Conservation (phyloP, 805 yeast genomes). For the Spathaspora passalidarum region DNA sequence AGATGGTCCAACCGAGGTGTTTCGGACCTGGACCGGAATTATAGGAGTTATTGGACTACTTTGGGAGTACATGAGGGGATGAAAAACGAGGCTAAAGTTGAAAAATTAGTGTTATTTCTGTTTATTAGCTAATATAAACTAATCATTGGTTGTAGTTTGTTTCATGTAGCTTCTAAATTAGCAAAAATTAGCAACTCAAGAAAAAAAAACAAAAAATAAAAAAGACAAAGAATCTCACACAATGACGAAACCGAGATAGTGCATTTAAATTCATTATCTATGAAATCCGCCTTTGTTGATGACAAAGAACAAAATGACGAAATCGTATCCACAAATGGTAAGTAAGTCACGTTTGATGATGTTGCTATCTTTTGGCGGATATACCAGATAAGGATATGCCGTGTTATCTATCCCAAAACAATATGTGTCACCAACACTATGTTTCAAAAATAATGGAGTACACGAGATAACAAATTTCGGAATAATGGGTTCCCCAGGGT, state of each 20-base stretch:
- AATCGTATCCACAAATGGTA: background rate
- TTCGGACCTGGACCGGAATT: slow-evolving; percentile 21
- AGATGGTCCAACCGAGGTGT: slow-evolving; percentile 32
- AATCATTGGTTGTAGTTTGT: background rate
- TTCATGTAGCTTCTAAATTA: background rate
- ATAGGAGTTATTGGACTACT: background rate
- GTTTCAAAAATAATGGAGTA: background rate
- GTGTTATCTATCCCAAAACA: too few relatives aligned
- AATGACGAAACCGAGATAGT: too few relatives aligned
- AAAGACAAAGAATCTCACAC: background rate
- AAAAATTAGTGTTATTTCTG: background rate
- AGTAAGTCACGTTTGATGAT: background rate
- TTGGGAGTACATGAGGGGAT: background rate
- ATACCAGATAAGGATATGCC: too few relatives aligned
- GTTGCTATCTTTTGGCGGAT: background rate
- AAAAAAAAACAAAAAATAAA: background rate
- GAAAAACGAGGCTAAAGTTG: background rate
- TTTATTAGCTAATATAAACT: background rate
- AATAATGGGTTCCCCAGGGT: too few relatives aligned
- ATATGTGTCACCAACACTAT: too few relatives aligned
- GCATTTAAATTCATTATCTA: background rate
- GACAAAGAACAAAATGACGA: background rate
- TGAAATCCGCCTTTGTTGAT: background rate
- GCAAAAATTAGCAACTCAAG: background rate
- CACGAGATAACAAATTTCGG: background rate